Evolutionary conservation across 805 yeast species (phyloP).

Genomic region (Blastobotrys attinorum): DNA sequence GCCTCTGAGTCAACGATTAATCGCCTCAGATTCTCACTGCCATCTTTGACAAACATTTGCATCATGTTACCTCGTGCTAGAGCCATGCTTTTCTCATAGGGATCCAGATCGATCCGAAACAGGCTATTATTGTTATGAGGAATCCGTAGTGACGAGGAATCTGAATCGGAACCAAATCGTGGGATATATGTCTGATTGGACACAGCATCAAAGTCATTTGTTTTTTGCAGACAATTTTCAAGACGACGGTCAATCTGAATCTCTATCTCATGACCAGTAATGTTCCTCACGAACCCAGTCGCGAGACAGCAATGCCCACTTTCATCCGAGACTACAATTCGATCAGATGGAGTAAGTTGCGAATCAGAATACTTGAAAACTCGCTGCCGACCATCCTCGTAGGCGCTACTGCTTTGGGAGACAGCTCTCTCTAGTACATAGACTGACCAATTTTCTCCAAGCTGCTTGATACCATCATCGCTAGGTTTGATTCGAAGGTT

Average conservation of each 20-base stretch:
- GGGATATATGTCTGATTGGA: conserved; percentile 40
- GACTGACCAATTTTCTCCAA: conserved; percentile 3
- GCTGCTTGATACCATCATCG: conserved; percentile 3
- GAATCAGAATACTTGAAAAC: conserved; percentile 27
- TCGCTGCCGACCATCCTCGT: conserved; percentile 1
- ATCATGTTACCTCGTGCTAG: conserved; percentile 69
- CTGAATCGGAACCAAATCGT: neutral
- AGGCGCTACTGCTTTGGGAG: neutral
- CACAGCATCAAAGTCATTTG: conserved; percentile 35
- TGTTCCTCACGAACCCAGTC: conserved; percentile 45
- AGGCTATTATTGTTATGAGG: conserved; percentile 11
- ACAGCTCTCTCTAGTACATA: conserved; percentile 8
- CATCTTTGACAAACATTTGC: conserved; percentile 51
- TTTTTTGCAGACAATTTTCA: conserved; percentile 34
- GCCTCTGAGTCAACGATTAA: conserved; percentile 46
- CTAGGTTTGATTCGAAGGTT: conserved; percentile 34
- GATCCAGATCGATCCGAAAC: conserved; percentile 76
- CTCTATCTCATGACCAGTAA: conserved; percentile 37
- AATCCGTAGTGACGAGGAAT: neutral
- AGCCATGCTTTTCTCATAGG: conserved; percentile 64
- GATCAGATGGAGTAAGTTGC: conserved; percentile 52
- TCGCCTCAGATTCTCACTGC: conserved; percentile 34
- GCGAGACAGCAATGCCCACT: conserved; percentile 68
- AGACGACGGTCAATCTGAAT: conserved; percentile 51
- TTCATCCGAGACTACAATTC: conserved; percentile 72